Evolutionary conservation across 2,329 filamentous ascomycete genomes (phyloP).

Genomic region (Monilinia fructicola): DNA sequence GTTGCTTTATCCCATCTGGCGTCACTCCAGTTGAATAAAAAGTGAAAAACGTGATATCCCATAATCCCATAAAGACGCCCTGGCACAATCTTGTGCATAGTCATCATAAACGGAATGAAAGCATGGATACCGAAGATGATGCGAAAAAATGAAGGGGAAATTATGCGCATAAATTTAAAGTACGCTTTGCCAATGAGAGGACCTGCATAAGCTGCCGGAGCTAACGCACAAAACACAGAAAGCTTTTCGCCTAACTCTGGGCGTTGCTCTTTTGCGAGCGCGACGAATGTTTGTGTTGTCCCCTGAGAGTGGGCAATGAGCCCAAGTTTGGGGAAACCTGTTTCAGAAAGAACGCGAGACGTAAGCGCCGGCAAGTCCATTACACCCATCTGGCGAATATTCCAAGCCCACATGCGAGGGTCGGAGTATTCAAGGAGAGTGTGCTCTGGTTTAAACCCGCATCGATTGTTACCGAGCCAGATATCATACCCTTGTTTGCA

Average conservation of each 20-base stretch:
- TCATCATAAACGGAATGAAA: constrained; percentile 93
- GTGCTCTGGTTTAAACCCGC: constrained; percentile 79
- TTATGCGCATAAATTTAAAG: constrained; percentile 85
- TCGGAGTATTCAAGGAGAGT: constrained; percentile 68
- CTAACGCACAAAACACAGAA: constrained; percentile 86
- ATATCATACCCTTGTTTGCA: constrained; percentile 92
- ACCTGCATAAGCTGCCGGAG: constrained; percentile 87
- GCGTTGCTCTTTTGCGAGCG: constrained; percentile 83
- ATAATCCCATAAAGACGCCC: constrained; percentile 71
- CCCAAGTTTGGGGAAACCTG: constrained; percentile 78
- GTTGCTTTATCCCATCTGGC: constrained; percentile 78
- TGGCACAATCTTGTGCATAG: constrained; percentile 68
- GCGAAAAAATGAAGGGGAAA: constrained; percentile 74
- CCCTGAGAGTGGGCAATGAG: constrained; percentile 88
- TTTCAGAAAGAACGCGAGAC: constrained; percentile 76
- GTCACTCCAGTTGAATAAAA: constrained; percentile 87
- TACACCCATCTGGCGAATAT: constrained; percentile 89
- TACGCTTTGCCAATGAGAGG: constrained; percentile 83
- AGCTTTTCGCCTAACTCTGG: constrained; percentile 80
- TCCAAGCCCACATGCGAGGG: constrained; percentile 96
- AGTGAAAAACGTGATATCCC: constrained; percentile 86
- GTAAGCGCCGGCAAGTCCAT: constrained; percentile 82
- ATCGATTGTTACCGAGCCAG: constrained; percentile 93
- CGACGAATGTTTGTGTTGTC: constrained; percentile 84
- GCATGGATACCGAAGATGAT: constrained; percentile 87